Conservation (phyloP, 2,329 filamentous ascomycete genomes). For the Cladosporium oxysporum region DNA sequence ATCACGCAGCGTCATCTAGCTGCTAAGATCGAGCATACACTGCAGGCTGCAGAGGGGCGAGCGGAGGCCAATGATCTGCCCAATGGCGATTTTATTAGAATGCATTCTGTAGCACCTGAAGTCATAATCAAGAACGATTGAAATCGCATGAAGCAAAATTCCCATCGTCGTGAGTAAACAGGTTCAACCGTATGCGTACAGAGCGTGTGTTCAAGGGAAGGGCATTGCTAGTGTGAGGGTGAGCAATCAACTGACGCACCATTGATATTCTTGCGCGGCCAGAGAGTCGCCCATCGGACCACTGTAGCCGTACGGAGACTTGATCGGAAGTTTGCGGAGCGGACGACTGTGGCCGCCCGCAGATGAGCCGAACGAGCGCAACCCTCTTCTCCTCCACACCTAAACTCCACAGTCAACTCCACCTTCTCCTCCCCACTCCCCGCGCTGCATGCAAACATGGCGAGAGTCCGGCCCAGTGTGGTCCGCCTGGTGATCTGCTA, state of each 20-base stretch:
- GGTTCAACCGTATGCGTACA: not conserved
- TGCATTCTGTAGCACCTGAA: not conserved
- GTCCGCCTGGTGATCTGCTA: not conserved
- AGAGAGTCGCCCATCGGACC: not conserved
- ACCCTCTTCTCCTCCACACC: not conserved
- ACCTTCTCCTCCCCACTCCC: not conserved
- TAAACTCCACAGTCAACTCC: not conserved
- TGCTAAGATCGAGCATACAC: conserved; percentile 11
- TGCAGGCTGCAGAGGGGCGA: conserved; percentile 2
- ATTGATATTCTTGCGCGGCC: not conserved
- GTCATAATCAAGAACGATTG: not conserved
- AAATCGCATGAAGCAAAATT: not conserved
- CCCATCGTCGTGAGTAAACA: not conserved
- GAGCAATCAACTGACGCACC: not conserved
- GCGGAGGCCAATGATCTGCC: conserved; percentile 13
- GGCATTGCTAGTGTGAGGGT: not conserved
- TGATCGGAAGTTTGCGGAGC: not conserved
- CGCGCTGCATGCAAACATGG: not conserved
- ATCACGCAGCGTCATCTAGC: conserved; percentile 8
- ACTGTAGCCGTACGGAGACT: not conserved
- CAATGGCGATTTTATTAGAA: conserved; percentile 1
- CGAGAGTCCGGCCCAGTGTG: not conserved
- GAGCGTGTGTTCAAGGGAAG: not conserved
- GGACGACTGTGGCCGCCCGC: not conserved
- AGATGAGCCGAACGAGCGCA: not conserved